These are phyloP conservation scores for Mucor irregularis DNA, from an alignment of 371 early-diverging fungal genomes.

Conservation along the genomic window DNA sequence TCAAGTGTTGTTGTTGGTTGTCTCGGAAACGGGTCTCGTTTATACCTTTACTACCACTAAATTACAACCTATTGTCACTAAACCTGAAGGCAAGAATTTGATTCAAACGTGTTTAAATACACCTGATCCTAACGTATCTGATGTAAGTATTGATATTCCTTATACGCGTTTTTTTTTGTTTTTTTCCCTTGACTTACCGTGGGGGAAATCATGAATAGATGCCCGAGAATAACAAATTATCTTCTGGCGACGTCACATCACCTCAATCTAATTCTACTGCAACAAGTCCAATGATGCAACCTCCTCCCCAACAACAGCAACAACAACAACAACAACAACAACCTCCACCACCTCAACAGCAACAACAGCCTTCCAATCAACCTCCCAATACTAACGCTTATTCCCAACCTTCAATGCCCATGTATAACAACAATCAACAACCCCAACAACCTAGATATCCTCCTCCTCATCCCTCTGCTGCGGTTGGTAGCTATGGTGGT, in stretches of 20 bases:
- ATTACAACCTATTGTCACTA: slow-evolving; percentile 93
- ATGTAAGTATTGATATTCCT: background rate
- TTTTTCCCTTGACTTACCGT: background rate
- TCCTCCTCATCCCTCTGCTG: too few relatives aligned
- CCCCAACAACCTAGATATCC: too few relatives aligned
- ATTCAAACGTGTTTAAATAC: slow-evolving; percentile 95
- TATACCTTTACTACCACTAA: slow-evolving; percentile 98
- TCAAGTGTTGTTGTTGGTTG: slow-evolving; percentile 94
- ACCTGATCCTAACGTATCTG: slow-evolving; percentile 53
- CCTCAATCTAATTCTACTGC: slow-evolving; percentile 13
- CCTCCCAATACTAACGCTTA: too few relatives aligned
- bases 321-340: background rate
- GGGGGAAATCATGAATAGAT: background rate
- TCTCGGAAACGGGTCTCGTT: slow-evolving; percentile 97
- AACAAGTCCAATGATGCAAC: slow-evolving; percentile 11
- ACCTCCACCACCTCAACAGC: background rate
- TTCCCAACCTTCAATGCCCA: too few relatives aligned
- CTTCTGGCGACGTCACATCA: too few relatives aligned
- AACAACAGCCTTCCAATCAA: too few relatives aligned
- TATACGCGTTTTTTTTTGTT: background rate
- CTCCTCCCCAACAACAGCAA: slow-evolving; percentile 5
- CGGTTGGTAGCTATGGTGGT: background rate
- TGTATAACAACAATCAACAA: too few relatives aligned
- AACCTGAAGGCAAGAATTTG: slow-evolving; percentile 91
- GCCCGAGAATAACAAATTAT: slow-evolving; percentile 7